phyloP scores from a whole-genome alignment of 2,329 filamentous ascomycete species.

The Cordyceps fumosorosea region DNA sequence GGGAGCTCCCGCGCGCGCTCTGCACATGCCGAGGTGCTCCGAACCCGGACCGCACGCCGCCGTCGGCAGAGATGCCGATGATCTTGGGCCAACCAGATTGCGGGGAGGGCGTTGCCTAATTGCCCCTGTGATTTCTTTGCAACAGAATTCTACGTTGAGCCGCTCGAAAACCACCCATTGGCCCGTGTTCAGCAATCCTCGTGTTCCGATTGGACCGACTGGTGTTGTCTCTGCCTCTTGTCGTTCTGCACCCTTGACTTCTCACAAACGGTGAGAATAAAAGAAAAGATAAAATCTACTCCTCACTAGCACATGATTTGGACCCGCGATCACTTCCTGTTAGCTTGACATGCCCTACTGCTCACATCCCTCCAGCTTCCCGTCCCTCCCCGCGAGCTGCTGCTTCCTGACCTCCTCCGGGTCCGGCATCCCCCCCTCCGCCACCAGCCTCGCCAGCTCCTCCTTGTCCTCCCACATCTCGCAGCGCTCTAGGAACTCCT shows the following conservation, averaged over 20 bases:
- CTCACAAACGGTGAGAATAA: background rate
- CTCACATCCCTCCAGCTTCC: background rate
- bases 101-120: background rate
- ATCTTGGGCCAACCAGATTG: background rate
- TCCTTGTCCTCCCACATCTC: background rate
- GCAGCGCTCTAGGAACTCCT: conserved; percentile 15
- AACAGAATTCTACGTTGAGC: background rate
- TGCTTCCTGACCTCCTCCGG: background rate
- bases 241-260: background rate
- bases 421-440: background rate
- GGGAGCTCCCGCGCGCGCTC: conserved; percentile 4
- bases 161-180: background rate
- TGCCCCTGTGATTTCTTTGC: background rate
- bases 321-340: background rate
- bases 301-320: background rate
- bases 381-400: too few relatives aligned
- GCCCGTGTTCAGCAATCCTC: background rate
- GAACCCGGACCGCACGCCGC: background rate
- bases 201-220: background rate
- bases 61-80: background rate
- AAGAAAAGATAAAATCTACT: background rate
- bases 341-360: background rate
- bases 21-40: conserved; percentile 10
- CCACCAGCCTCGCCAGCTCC: background rate
- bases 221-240: too few relatives aligned